Evolutionary conservation across 176 grass and related monocot species (phyloP).

Genomic region (Leersia perrieri): DNA sequence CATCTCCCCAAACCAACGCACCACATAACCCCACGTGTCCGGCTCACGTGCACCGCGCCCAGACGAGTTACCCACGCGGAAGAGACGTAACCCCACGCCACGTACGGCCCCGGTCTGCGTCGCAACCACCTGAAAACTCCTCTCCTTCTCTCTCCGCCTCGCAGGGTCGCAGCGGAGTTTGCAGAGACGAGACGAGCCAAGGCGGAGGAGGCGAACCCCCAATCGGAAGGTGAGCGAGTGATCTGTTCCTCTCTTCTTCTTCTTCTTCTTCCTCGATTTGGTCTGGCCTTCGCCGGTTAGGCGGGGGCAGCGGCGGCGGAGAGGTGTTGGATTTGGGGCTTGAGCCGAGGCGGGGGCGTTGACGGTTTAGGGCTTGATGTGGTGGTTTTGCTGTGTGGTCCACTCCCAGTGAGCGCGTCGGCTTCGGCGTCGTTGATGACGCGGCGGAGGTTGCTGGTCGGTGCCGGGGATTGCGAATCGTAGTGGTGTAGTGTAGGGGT

Average conservation of each 20-base stretch:
- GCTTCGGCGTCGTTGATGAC: not conserved
- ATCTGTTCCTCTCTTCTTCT: accelerated
- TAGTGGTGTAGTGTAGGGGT: not conserved
- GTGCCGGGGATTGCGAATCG: not conserved
- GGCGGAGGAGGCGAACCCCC: not conserved
- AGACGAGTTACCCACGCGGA: too few relatives aligned
- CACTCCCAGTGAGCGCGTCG: too few relatives aligned
- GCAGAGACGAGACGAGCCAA: not conserved
- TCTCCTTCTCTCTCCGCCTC: not conserved
- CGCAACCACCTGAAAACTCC: not conserved
- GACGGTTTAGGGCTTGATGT: not conserved
- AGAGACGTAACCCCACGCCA: not conserved
- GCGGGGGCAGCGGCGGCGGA: too few relatives aligned
- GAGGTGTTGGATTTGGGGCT: not conserved
- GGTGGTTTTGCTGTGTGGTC: not conserved
- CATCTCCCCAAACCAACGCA: not conserved
- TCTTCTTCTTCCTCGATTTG: not conserved
- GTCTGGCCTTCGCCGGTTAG: not conserved
- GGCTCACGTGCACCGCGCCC: not conserved
- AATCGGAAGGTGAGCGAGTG: conserved; percentile 22
- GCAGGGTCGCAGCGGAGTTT: not conserved
- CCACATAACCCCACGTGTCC: not conserved
- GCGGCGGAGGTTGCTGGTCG: not conserved
- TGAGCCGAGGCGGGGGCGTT: not conserved
- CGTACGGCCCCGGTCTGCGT: not conserved